Evolutionary conservation across 371 early-diverging fungal species (phyloP), one percentile per base, ranked within the genome.

Genomic region (Apophysomyces variabilis): DNA sequence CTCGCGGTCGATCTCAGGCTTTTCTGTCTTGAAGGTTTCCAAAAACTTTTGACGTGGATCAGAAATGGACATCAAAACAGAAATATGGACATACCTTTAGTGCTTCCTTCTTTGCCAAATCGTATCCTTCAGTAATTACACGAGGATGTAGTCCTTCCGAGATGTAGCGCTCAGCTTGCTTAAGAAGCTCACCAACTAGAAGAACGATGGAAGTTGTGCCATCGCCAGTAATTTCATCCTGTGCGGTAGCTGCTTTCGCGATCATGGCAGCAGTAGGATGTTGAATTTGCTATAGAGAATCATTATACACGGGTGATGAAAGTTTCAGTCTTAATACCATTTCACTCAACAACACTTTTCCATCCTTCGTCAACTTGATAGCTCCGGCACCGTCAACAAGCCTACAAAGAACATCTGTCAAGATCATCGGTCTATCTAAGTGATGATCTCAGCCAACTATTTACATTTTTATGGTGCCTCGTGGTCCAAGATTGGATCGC

Each of bases 241-340:
- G 98, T 38, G 99, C 99, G 41, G 95, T 95, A 9, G 99, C 99
- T 38, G 99, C 96, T 62, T 98, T 93, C 36, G 99, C 99, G 73
- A 99, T 98, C 94, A 99, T 96, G 63, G 96, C 93, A 46, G 99
- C 98, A 7, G 99, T 99, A 26, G 99, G 99, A 84, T 99, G 97
- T 88, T 98, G 97, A 80, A 99, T 99, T 96, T 99, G 98, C 95
- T 95, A 74, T 46, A 44, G 21, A 60, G 58, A n/a, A 67, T 61
- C 58, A 41, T 62, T 62, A 58, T 66, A 35, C 46, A 60, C 60
- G 8, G 37, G 32, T 26, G 21, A 57, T 65, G 16, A 57, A 14
- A 36, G 39, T 7, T 18, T 3, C 54, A 11, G 38, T 16, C 3
- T 26, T 60, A 76, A 67, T 86, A 95, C 96, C 94, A 99, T 99